phyloP scores from a whole-genome alignment of 108 stramenopile genomes.

The Cyclotella choctawhatcheeana region DNA sequence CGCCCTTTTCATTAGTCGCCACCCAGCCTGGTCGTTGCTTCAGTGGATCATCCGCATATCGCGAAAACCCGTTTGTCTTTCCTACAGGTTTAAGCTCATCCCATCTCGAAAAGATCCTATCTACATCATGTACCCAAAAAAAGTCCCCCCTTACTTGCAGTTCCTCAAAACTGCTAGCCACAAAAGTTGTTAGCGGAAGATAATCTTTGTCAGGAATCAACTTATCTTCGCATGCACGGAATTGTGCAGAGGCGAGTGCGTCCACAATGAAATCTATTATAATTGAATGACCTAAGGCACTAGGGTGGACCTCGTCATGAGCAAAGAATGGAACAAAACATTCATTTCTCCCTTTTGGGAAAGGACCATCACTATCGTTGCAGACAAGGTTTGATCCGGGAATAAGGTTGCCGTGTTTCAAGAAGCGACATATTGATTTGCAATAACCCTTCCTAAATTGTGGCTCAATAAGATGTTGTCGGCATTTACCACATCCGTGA shows the following conservation, averaged over 20 bases:
- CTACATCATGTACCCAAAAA: conserved; percentile 62
- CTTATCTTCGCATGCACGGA: conserved; percentile 33
- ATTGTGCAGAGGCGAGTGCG: conserved; percentile 46
- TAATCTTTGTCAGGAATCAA: conserved; percentile 2
- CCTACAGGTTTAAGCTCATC: conserved; percentile 44
- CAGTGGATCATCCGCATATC: conserved; percentile 44
- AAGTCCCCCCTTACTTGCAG: conserved; percentile 49
- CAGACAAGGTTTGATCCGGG: conserved; percentile 38
- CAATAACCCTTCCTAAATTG: conserved; percentile 57
- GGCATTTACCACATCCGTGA: conserved; percentile 60
- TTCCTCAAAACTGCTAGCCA: conserved; percentile 40
- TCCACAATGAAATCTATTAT: conserved; percentile 58
- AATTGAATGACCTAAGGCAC: conserved; percentile 57
- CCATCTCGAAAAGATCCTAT: conserved; percentile 47
- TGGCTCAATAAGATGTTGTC: conserved; percentile 38
- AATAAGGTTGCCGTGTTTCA: conserved; percentile 35
- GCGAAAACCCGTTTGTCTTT: conserved; percentile 35
- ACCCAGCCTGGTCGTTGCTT: conserved; percentile 65
- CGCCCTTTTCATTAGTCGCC: conserved; percentile 56
- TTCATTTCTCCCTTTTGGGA: conserved; percentile 38
- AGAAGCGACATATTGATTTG: conserved; percentile 48
- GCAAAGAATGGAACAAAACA: conserved; percentile 63
- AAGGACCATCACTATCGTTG: conserved; percentile 36
- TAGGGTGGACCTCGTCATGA: conserved; percentile 63
- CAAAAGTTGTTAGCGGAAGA: conserved; percentile 52